phyloP scores from a whole-genome alignment of 257 asterid species.

The Knoxia roxburghii region DNA sequence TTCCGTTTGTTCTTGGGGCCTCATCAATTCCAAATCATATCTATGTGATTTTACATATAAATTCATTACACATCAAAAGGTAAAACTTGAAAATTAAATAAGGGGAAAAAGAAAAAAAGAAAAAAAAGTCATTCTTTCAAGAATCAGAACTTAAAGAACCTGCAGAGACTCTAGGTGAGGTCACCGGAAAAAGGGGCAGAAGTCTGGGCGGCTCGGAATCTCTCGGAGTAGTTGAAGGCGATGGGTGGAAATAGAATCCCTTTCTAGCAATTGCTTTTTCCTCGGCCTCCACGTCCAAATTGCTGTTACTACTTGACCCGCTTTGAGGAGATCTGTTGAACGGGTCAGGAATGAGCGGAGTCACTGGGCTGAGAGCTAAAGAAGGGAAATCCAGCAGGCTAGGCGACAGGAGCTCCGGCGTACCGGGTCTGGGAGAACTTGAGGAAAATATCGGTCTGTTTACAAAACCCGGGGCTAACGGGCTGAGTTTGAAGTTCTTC shows the following conservation, averaged over 20 bases:
- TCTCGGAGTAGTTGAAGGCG: conserved; percentile 75
- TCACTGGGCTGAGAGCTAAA: conserved; percentile 80
- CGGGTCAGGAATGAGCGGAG: conserved; percentile 87
- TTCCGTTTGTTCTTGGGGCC: not conserved
- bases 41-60: conserved; percentile 38
- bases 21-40: conserved; percentile 22
- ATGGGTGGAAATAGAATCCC: conserved; percentile 76
- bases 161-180: conserved; percentile 70
- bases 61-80: conserved; percentile 31
- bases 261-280: conserved; percentile 71
- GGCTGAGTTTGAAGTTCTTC: conserved; percentile 74
- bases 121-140: conserved; percentile 39
- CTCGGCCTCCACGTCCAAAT: conserved; percentile 56
- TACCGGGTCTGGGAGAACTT: conserved; percentile 57
- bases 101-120: conserved; percentile 14
- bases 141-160: conserved; percentile 45
- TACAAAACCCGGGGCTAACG: conserved; percentile 49
- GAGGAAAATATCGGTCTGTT: conserved; percentile 29
- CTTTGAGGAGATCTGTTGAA: conserved; percentile 40
- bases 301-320: conserved; percentile 17
- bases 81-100: conserved; percentile 12
- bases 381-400: conserved; percentile 89
- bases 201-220: conserved; percentile 96
- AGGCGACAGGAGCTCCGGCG: conserved; percentile 67
- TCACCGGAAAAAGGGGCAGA: conserved; percentile 71